phyloP scores from a whole-genome alignment of 208 protist species.

The Sergeia podlipaevii region DNA sequence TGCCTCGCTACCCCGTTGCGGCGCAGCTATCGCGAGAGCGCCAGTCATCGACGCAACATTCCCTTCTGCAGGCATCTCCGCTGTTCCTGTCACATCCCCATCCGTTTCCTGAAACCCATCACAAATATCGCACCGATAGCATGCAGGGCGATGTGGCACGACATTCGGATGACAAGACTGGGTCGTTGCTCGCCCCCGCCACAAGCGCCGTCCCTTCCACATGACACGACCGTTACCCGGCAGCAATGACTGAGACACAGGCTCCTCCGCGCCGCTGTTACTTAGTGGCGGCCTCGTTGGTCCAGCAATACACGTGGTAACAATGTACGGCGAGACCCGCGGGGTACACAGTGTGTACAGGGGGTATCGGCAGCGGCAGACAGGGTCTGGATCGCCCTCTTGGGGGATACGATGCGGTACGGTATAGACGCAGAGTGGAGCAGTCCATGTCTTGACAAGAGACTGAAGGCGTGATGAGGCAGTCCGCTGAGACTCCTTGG shows the following conservation, averaged over 20 bases:
- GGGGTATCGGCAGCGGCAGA: constrained; percentile 54
- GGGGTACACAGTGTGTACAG: constrained; percentile 57
- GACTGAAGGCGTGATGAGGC: constrained; percentile 3
- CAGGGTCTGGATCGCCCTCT: constrained; percentile 13
- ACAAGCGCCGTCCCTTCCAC: neutral
- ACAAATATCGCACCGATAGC: constrained; percentile 67
- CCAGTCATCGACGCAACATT: neutral
- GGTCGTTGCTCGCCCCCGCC: constrained; percentile 2
- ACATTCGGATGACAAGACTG: constrained; percentile 13
- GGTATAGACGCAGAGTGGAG: constrained; percentile 31
- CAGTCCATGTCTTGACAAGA: no score
- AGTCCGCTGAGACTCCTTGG: neutral
- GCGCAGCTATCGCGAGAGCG: neutral
- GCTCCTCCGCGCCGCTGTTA: neutral
- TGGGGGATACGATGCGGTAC: constrained; percentile 28
- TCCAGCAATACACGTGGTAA: neutral
- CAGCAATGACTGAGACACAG: neutral
- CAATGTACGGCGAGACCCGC: constrained; percentile 28
- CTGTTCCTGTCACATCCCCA: neutral
- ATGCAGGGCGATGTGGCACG: constrained; percentile 21
- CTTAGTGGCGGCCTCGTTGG: neutral
- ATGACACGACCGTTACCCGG: neutral
- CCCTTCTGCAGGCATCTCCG: neutral
- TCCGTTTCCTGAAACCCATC: constrained; percentile 22
- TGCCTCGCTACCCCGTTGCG: constrained; percentile 1